These are phyloP conservation scores for Solanum commersonii DNA, from an alignment of 257 asterid genomes.

Conservation along the genomic window DNA sequence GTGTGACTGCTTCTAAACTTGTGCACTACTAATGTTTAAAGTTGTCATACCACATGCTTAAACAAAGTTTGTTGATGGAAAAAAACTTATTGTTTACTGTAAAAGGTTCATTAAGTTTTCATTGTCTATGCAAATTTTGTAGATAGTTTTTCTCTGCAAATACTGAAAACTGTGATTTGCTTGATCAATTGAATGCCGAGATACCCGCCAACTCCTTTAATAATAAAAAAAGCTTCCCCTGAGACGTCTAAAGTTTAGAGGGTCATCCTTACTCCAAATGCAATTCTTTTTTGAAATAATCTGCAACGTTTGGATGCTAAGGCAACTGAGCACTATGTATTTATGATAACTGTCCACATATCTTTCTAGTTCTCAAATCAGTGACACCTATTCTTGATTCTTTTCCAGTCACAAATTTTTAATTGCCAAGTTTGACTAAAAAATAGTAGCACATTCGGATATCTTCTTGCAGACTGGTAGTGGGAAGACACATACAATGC, in stretches of 20 bases:
- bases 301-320: not conserved
- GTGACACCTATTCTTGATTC: not conserved
- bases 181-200: not conserved
- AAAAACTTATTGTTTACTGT: too few relatives aligned
- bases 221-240: not conserved
- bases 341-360: not conserved
- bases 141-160: not conserved
- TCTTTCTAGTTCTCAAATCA: not conserved
- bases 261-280: not conserved
- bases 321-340: not conserved
- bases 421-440: not conserved
- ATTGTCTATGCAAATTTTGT: not conserved
- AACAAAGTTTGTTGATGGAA: not conserved
- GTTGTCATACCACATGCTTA: not conserved
- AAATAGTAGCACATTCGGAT: not conserved
- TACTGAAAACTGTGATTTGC: not conserved
- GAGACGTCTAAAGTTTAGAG: not conserved
- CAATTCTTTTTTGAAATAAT: not conserved
- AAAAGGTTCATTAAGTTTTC: not conserved
- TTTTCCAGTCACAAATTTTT: not conserved
- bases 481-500: constrained; percentile 97
- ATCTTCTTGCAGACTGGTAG: constrained; percentile 79
- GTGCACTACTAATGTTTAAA: not conserved
- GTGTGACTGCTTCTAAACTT: not conserved
- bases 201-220: not conserved